Conservation (phyloP, 2,329 filamentous ascomycete species). For the Blastomyces gilchristii region DNA sequence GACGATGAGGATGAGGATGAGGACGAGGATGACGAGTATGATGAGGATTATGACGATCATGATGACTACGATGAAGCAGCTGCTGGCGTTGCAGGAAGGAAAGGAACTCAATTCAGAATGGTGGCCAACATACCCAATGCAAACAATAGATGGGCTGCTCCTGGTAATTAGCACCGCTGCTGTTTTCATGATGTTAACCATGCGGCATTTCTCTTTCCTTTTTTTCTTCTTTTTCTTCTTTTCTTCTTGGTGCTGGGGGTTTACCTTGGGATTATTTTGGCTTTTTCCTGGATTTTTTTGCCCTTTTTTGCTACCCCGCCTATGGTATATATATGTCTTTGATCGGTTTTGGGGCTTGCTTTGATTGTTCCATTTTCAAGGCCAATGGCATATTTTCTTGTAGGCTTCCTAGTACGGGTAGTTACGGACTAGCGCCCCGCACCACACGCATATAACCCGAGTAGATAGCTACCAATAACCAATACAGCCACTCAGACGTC, state of each 20-base stretch:
- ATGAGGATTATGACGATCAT: neutral
- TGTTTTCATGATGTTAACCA: neutral
- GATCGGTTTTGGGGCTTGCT: too few relatives aligned
- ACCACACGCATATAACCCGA: too few relatives aligned
- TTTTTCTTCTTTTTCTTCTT: neutral
- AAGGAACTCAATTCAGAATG: slow-evolving; percentile 10
- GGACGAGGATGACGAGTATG: too few relatives aligned
- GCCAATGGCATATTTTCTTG: too few relatives aligned
- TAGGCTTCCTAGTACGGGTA: too few relatives aligned
- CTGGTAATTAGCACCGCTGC: neutral
- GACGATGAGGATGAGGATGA: slow-evolving; percentile 1
- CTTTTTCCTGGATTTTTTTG: neutral
- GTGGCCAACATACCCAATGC: slow-evolving; percentile 3
- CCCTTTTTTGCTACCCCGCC: neutral
- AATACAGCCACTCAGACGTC: too few relatives aligned
- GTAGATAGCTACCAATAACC: too few relatives aligned
- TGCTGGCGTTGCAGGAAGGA: neutral
- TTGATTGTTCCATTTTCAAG: neutral
- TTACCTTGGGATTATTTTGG: neutral
- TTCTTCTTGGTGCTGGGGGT: neutral
- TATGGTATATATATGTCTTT: neutral
- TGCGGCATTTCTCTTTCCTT: too few relatives aligned
- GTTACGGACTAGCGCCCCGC: too few relatives aligned
- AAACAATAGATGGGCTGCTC: slow-evolving; percentile 1
- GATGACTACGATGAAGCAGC: neutral